phyloP scores from a whole-genome alignment of 352 stramenopile species.

The Phytophthora sp. region DNA sequence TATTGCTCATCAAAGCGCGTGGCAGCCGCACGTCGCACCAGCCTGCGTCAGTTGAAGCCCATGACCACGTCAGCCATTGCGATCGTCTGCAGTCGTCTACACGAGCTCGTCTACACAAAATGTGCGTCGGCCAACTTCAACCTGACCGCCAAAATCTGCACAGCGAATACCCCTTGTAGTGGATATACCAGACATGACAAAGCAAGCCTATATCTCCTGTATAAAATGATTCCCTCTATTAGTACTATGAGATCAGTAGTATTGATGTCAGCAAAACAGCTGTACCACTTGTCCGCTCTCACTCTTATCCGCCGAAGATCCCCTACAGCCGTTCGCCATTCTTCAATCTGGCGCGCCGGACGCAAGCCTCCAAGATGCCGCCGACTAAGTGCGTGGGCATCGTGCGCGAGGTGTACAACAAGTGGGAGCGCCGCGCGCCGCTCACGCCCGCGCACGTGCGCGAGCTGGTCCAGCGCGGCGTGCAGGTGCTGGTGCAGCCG shows the following conservation, averaged over 20 bases:
- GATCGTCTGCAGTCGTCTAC: neutral
- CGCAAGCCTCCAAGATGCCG: conserved; percentile 11
- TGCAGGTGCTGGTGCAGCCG: conserved; percentile 94
- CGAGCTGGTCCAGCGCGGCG: conserved; percentile 77
- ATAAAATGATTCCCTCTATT: no score
- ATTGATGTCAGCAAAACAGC: no score
- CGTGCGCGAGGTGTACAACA: conserved; percentile 94
- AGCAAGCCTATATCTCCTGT: no score
- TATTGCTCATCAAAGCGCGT: conserved; percentile 26
- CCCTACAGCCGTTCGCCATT: conserved; percentile 19
- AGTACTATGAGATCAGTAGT: no score
- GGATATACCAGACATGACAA: no score
- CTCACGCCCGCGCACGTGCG: conserved; percentile 92
- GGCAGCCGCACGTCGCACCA: neutral
- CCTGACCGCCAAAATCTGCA: no score
- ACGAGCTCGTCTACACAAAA: no score
- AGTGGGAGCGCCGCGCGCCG: conserved; percentile 94
- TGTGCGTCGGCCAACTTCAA: no score
- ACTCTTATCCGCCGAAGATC: no score
- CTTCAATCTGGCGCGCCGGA: conserved; percentile 8
- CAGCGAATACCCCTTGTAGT: no score
- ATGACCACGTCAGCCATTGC: neutral
- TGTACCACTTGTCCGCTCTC: neutral
- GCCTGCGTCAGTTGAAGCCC: neutral
- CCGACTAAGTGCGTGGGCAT: conserved; percentile 86